phyloP scores from a whole-genome alignment of 345 rosid species.

The Eucalyptus urophylla region DNA sequence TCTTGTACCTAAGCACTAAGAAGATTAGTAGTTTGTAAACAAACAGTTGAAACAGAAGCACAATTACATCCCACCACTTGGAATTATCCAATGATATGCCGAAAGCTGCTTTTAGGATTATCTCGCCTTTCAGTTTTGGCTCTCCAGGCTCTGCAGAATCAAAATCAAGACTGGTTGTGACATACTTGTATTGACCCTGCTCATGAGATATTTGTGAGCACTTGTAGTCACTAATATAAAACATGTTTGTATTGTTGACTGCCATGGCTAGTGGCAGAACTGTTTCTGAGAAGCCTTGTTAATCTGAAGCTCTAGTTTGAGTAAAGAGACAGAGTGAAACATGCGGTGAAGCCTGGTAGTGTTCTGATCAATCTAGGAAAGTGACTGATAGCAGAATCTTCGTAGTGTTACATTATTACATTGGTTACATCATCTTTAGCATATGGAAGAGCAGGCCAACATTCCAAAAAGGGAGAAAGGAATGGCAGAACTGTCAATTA shows the following conservation, averaged over 20 bases:
- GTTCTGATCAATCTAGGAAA: background rate
- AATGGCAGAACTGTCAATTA: background rate
- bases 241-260: background rate
- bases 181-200: conserved; percentile 22
- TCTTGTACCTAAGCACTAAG: background rate
- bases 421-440: background rate
- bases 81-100: background rate
- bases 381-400: background rate
- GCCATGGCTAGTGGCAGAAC: background rate
- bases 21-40: background rate
- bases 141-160: background rate
- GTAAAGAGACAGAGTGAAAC: background rate
- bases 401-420: background rate
- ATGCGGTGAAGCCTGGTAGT: background rate
- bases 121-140: conserved; percentile 7
- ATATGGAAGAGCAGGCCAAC: background rate
- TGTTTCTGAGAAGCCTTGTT: background rate
- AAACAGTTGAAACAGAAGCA: background rate
- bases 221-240: background rate
- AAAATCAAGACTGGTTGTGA: conserved; percentile 13
- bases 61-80: conserved; percentile 9
- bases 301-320: background rate
- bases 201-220: background rate
- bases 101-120: background rate
- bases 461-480: background rate